These are phyloP conservation scores for Aspergillus candidus DNA, from an alignment of 2,329 filamentous ascomycete genomes.

Conservation along the genomic window DNA sequence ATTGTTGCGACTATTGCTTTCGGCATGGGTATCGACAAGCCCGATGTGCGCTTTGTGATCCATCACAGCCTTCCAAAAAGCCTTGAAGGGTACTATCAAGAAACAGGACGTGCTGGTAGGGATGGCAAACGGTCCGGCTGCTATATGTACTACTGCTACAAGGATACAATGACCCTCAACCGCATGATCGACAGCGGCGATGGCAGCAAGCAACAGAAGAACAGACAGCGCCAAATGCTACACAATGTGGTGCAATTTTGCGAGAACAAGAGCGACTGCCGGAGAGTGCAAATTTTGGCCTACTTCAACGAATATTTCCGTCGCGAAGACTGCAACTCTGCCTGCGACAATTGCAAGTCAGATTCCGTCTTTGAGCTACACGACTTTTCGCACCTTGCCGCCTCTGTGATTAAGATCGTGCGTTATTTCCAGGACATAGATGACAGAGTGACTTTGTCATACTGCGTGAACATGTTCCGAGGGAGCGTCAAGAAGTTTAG, in stretches of 20 bases:
- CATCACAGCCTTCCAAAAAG: constrained; percentile 92
- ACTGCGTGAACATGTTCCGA: constrained; percentile 78
- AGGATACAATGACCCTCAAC: constrained; percentile 65
- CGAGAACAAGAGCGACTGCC: constrained; percentile 81
- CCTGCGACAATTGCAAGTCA: constrained; percentile 85
- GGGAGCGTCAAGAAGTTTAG: constrained; percentile 61
- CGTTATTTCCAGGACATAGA: constrained; percentile 39
- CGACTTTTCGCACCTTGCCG: constrained; percentile 72
- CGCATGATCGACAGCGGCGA: constrained; percentile 80
- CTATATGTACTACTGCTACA: constrained; percentile 81
- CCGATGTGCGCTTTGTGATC: constrained; percentile 92
- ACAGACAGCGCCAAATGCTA: constrained; percentile 78
- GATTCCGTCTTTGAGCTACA: constrained; percentile 62
- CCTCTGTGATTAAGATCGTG: constrained; percentile 64
- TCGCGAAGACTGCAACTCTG: constrained; percentile 61
- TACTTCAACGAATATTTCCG: constrained; percentile 90
- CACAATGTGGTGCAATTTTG: constrained; percentile 80
- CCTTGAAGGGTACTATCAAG: constrained; percentile 95
- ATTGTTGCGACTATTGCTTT: constrained; percentile 98
- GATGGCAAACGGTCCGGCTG: constrained; percentile 84
- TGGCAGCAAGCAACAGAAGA: constrained; percentile 70
- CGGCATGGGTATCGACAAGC: constrained; percentile 99
- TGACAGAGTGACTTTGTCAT: constrained; percentile 63
- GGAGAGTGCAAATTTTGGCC: constrained; percentile 77
- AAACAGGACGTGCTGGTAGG: constrained; percentile 88